phyloP scores from a whole-genome alignment of 2,329 filamentous ascomycete species.

The Ophiocordyceps australis region DNA sequence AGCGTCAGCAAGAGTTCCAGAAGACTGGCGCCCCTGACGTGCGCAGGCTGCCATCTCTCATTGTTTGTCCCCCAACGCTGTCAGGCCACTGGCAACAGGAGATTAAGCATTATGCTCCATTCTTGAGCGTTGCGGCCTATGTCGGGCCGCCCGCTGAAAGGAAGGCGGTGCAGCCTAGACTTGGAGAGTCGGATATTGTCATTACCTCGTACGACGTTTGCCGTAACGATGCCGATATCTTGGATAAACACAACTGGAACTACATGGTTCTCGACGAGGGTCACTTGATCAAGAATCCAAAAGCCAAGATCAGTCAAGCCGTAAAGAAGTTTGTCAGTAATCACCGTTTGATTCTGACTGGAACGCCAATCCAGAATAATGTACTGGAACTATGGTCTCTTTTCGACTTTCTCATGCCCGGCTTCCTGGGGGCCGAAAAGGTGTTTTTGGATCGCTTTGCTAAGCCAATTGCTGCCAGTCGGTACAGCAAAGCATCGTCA shows the following conservation, averaged over 20 bases:
- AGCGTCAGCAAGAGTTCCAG: conserved; percentile 76
- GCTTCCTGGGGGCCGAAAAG: conserved; percentile 84
- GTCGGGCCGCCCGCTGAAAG: conserved; percentile 78
- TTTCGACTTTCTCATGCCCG: conserved; percentile 98
- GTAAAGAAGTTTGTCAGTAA: conserved; percentile 85
- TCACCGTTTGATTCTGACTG: conserved; percentile 87
- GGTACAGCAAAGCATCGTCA: conserved; percentile 91
- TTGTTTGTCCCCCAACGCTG: conserved; percentile 88
- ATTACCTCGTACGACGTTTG: conserved; percentile 98
- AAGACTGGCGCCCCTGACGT: conserved; percentile 65
- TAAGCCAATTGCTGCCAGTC: conserved; percentile 84
- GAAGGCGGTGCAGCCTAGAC: conserved; percentile 45
- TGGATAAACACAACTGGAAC: conserved; percentile 80
- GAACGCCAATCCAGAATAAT: conserved; percentile 95
- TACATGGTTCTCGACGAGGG: conserved; percentile 96
- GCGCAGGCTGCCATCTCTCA: conserved; percentile 70
- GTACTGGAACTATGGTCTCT: conserved; percentile 93
- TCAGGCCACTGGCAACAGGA: conserved; percentile 99
- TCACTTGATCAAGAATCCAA: conserved; percentile 96
- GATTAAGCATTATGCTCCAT: conserved; percentile 87
- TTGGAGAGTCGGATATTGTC: conserved; percentile 74
- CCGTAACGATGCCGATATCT: conserved; percentile 78
- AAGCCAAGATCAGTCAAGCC: conserved; percentile 84
- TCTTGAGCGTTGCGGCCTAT: conserved; percentile 77
- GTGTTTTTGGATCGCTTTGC: conserved; percentile 93